Evolutionary conservation across 1,139 yeast species (phyloP), one percentile per base, ranked within the genome.

Genomic region (Diutina pseudorugosa): DNA sequence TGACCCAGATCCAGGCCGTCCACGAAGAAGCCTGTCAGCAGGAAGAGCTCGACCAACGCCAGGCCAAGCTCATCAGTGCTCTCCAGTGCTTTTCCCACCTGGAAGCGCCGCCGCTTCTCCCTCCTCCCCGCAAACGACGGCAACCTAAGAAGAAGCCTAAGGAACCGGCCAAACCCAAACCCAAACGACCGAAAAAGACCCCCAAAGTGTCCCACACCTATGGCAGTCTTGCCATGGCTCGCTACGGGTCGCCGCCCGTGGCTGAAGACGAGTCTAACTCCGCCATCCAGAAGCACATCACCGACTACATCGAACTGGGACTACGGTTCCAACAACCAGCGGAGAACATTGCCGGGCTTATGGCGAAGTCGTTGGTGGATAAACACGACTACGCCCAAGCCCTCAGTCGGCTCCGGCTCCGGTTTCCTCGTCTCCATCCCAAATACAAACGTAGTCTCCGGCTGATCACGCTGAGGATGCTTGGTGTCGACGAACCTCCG

Each of bases 1-100:
- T 21, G 40, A 45, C 49, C 40, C 49, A 45, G 21, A 27, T 45
- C 40, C 49, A 45, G 40, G 49, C 49, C n/a, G n/a, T 25, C 40
- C 49, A 45, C 30, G 49, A 45, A 27, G 49, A 45, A 9, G n/a
- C 27, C 3, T n/a, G 23, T 16, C 21, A 8, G 12, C 9, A 45
- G 40, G 49, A 45, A 25, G 19, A 11, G 12, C 36, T n/a, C 9
- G 36, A 8, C 3, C 3, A 45, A 18, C 49, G 41, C 7, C 40
- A 45, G 21, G n/a, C 36, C 7, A 8, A 27, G 21, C 49, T 45
- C 16, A 27, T 45, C 16, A 16, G 7, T 9, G 41, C 49, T 9
- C 49, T 45, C 49, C 49, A 45, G 40, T 27, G 36, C 16, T 45
- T 45, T 18, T 8, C 40, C 8, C 27, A 27, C 21, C 40, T 27